Evolutionary conservation across 2,329 filamentous ascomycete genomes (phyloP), one percentile per base, ranked within the genome.

Genomic region (Hyphodiscus sp.): DNA sequence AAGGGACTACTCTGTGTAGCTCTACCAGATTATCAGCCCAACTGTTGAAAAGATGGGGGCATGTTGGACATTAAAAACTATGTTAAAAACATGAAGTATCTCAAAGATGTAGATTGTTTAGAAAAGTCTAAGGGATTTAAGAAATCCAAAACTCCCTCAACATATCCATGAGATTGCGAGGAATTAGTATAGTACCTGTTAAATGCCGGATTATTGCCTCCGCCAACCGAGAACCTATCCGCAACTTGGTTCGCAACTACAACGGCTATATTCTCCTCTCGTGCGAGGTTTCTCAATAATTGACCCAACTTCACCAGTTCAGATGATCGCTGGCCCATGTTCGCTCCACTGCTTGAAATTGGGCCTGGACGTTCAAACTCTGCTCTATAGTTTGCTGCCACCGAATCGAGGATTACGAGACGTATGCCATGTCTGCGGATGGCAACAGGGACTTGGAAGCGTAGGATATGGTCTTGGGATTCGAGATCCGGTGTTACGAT

Each of bases 201-300:
- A 18, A 56, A 41, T 11, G 59, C 20, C 1, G 59, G 58, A 51
- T 45, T 53, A 41, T n/a, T 45, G n/a, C 47, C 47, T 47, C 51
- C 55, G 26, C 41, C 44, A 23, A 48, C 45, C 44, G 53, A 59
- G 48, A 99, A 95, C 4, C 91, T 85, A 71, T 99, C 94, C 6
- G 89, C 88, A 29, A 99, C 92, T 70, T 99, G 94, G 67, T 99
- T 99, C 5, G 92, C 88, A 2, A 96, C 87, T 1, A 99, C 91
- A 26, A 99, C 78, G 20, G 91, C 91, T 45, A 96, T 75, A 59
- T 86, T 78, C 65, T 95, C 76, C 43, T 79, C 80, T 41, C 81
- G 80, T 1, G 94, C 94, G 1, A 97, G 73, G 41, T 85, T 79
- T 38, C 91, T 82, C 20, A 99, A 76, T 49, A 89, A 75, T 42